A percentile compares a stretch with the other conserved stretches of the same genome.
Conservation (phyloP, 208 protist species). For the Borovskyia barvae region DNA sequence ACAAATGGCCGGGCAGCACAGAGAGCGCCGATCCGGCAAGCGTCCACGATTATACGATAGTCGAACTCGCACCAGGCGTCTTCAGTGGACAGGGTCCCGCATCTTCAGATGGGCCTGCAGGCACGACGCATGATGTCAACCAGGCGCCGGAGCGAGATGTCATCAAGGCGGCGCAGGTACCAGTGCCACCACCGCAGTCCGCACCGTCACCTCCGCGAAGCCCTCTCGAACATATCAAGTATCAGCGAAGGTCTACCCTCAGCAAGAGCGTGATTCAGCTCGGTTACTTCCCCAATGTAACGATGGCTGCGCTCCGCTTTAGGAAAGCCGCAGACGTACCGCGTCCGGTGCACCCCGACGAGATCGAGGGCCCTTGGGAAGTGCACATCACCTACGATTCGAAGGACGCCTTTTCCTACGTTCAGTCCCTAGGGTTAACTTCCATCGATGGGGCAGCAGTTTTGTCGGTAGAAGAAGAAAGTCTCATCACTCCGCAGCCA, state of each 20-base stretch:
- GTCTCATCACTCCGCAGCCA: constrained; percentile 37
- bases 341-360: constrained; percentile 84
- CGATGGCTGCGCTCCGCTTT: constrained; percentile 41
- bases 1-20: constrained; percentile 48
- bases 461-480: constrained; percentile 35
- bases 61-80: constrained; percentile 80
- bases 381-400: constrained; percentile 77
- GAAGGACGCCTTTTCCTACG: constrained; percentile 66
- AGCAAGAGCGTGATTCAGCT: constrained; percentile 75
- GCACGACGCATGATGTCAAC: background rate
- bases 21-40: constrained; percentile 23
- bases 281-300: constrained; percentile 85
- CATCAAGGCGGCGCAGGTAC: constrained; percentile 52
- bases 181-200: constrained; percentile 63
- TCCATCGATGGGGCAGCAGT: constrained; percentile 71
- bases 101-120: background rate
- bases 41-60: constrained; percentile 65
- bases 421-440: constrained; percentile 53
- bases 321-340: constrained; percentile 41
- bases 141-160: constrained; percentile 22
- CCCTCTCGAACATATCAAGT: constrained; percentile 76
- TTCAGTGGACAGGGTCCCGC: constrained; percentile 11
- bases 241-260: constrained; percentile 54
- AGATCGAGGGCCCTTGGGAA: constrained; percentile 89
- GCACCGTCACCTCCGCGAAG: constrained; percentile 42